Conservation (phyloP, 148 eudicot species). For the Vaccinium vitisidaea region DNA sequence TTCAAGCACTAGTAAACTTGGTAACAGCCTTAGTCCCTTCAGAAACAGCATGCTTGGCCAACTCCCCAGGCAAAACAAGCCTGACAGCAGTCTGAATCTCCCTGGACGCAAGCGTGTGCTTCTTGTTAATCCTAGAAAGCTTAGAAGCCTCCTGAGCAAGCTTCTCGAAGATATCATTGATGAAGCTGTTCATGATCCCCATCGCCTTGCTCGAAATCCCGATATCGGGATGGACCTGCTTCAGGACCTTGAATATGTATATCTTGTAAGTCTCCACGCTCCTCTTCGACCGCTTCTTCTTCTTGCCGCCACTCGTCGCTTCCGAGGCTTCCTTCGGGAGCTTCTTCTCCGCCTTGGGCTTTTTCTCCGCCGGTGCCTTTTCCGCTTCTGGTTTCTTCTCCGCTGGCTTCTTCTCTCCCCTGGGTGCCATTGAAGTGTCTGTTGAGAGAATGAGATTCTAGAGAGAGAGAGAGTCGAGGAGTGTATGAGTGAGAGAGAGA, state of each 20-base stretch:
- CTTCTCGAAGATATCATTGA: constrained; percentile 55
- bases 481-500: neutral
- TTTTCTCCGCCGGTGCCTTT: constrained; percentile 7
- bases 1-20: constrained; percentile 39
- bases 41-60: constrained; percentile 55
- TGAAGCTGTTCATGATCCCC: constrained; percentile 59
- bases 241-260: constrained; percentile 53
- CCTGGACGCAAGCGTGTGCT: constrained; percentile 42
- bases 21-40: constrained; percentile 55
- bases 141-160: constrained; percentile 46
- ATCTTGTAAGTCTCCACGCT: constrained; percentile 57
- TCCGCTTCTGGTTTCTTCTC: constrained; percentile 15
- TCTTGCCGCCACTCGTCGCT: constrained; percentile 22
- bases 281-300: constrained; percentile 48
- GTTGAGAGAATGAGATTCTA: neutral
- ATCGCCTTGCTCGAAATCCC: constrained; percentile 53
- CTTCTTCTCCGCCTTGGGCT: constrained; percentile 21
- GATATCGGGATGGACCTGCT: constrained; percentile 53
- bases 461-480: neutral
- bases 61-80: constrained; percentile 48
- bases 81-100: constrained; percentile 53
- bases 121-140: constrained; percentile 48
- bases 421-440: neutral
- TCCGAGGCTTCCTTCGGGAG: neutral
- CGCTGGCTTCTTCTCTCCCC: constrained; percentile 12